Conservation (phyloP, 768 basidiomycete genomes). For the Hygrocybe punicea region DNA sequence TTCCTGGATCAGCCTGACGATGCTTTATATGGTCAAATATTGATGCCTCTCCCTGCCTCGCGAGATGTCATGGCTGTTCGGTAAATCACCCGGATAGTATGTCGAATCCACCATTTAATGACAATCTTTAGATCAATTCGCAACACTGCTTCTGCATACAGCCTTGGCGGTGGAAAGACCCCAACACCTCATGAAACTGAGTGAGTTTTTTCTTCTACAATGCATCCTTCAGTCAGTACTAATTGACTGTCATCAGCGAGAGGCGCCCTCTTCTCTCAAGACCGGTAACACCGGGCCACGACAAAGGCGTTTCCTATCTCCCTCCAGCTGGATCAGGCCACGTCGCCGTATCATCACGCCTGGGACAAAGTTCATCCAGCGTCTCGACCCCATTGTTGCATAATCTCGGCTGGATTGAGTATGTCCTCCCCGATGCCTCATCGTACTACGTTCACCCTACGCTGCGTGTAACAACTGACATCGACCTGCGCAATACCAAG, state of each 20-base stretch:
- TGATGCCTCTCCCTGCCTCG: conserved; percentile 44
- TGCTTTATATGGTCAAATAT: background rate
- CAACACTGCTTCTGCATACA: conserved; percentile 18
- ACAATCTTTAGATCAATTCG: conserved; percentile 9
- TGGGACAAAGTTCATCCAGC: conserved; percentile 14
- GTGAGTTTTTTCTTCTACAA: conserved; percentile 20
- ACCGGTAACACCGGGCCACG: conserved; percentile 26
- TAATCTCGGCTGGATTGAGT: conserved; percentile 71
- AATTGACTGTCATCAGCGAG: conserved; percentile 40
- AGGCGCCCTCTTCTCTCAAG: conserved; percentile 48
- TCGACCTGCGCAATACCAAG: conserved; percentile 55
- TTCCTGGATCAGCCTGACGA: background rate
- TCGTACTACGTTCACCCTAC: conserved; percentile 69
- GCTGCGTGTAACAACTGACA: conserved; percentile 62
- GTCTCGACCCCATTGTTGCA: conserved; percentile 38
- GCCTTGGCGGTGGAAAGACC: conserved; percentile 12
- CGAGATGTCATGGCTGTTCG: conserved; percentile 37
- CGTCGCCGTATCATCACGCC: conserved; percentile 25
- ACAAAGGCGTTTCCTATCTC: conserved; percentile 23
- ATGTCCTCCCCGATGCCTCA: conserved; percentile 68
- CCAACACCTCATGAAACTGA: conserved; percentile 25
- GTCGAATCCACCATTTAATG: background rate
- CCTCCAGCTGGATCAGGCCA: conserved; percentile 17
- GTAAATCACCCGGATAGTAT: conserved; percentile 19
- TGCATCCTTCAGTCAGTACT: background rate